phyloP scores from a whole-genome alignment of 352 stramenopile species.

The Ochromonadaceae sp. region DNA sequence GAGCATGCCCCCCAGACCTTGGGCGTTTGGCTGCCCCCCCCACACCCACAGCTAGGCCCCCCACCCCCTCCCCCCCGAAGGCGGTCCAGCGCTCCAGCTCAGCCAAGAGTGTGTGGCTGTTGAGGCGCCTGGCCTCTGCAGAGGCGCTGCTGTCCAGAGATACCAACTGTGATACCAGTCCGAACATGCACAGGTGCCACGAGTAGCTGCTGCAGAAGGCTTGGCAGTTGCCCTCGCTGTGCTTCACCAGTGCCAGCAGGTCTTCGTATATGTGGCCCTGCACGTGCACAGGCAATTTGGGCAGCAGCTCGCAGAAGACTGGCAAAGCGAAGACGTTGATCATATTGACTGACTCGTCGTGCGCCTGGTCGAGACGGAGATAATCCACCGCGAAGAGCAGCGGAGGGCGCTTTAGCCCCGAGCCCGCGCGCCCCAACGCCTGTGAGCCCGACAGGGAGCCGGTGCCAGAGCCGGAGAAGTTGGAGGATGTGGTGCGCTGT shows the following conservation, averaged over 20 bases:
- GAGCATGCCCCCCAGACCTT: too few species aligned
- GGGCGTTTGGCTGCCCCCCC: too few species aligned
- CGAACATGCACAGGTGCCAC: constrained; percentile 16
- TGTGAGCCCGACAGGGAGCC: too few species aligned
- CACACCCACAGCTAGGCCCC: too few species aligned
- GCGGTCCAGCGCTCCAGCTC: neutral
- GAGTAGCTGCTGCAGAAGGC: neutral
- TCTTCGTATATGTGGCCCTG: neutral
- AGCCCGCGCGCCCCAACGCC: too few species aligned
- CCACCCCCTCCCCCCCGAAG: too few species aligned
- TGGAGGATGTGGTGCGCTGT: too few species aligned
- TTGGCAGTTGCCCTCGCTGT: neutral
- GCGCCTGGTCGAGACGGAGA: neutral
- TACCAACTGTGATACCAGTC: neutral
- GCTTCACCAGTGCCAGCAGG: constrained; percentile 4
- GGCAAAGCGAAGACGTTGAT: neutral
- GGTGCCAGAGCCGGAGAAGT: too few species aligned
- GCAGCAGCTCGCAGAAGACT: constrained; percentile 8
- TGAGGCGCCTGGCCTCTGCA: neutral
- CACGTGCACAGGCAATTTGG: neutral
- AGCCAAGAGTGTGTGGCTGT: neutral
- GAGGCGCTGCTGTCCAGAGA: neutral
- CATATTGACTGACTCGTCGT: constrained; percentile 2
- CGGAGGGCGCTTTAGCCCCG: too few species aligned
- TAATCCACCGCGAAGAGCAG: too few species aligned